Evolutionary conservation across 768 basidiomycete genomes (phyloP).

Genomic region (Mycena albidolilacea): DNA sequence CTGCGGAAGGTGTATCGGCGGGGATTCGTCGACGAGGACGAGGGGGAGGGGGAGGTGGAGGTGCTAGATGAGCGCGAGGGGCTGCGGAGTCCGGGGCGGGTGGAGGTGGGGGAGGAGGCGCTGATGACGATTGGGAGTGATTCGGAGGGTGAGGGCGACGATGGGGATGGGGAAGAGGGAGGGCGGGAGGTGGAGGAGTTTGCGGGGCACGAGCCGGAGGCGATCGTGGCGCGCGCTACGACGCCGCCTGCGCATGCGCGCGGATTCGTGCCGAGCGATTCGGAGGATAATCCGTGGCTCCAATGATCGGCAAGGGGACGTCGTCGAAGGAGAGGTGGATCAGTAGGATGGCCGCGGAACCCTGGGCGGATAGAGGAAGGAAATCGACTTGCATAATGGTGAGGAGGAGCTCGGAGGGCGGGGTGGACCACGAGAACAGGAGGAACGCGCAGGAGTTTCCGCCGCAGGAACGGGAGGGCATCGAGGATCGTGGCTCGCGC

Average conservation of each 20-base stretch:
- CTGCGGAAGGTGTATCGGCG: constrained; percentile 69
- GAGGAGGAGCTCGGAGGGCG: constrained; percentile 44
- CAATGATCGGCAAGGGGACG: background rate
- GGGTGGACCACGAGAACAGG: constrained; percentile 49
- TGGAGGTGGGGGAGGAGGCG: constrained; percentile 60
- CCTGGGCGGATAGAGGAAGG: constrained; percentile 54
- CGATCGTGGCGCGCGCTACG: constrained; percentile 1
- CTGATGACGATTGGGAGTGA: constrained; percentile 51
- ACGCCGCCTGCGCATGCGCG: constrained; percentile 11
- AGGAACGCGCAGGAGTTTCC: constrained; percentile 29
- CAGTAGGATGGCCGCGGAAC: constrained; percentile 32
- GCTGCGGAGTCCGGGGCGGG: constrained; percentile 43
- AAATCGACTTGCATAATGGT: constrained; percentile 56
- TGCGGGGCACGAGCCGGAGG: constrained; percentile 41
- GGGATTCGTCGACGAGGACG: constrained; percentile 58
- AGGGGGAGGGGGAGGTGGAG: constrained; percentile 58
- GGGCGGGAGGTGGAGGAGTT: constrained; percentile 35
- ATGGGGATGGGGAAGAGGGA: constrained; percentile 43
- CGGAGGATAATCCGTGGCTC: constrained; percentile 17
- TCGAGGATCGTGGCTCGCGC: constrained; percentile 12
- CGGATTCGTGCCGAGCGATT: constrained; percentile 7
- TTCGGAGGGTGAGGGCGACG: constrained; percentile 46
- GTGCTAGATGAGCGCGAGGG: constrained; percentile 49
- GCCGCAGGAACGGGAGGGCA: constrained; percentile 37
- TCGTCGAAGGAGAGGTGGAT: too few species aligned